A percentile compares a stretch with the other conserved stretches of the same genome.
phyloP scores from a whole-genome alignment of 257 asterid species.

The Galeopsis tetrahit region DNA sequence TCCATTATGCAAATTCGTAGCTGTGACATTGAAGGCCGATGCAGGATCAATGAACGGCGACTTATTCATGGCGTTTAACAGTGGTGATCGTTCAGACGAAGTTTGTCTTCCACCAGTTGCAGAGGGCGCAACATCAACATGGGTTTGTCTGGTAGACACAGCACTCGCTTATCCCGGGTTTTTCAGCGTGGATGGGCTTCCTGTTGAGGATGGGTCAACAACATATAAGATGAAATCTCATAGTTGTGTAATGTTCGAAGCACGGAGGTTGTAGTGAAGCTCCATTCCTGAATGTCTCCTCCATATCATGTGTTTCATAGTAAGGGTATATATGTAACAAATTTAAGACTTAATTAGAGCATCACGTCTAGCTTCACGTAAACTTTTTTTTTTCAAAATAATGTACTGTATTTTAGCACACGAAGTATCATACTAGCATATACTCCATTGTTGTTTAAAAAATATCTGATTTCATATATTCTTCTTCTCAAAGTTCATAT shows the following conservation, averaged over 20 bases:
- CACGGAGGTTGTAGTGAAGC: conserved; percentile 41
- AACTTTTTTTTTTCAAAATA: no score
- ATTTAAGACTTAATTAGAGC: neutral
- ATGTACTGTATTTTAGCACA: no score
- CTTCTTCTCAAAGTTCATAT: no score
- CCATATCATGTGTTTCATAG: conserved; percentile 20
- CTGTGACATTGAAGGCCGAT: conserved; percentile 67
- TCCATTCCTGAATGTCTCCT: conserved; percentile 11
- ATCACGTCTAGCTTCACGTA: no score
- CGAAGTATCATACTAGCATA: no score
- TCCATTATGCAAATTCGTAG: conserved; percentile 62
- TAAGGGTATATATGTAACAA: neutral
- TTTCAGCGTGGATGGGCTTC: conserved; percentile 59
- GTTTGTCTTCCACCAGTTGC: conserved; percentile 63
- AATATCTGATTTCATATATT: no score
- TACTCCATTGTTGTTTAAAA: no score
- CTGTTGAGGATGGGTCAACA: conserved; percentile 44
- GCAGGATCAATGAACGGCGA: conserved; percentile 42
- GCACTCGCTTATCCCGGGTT: conserved; percentile 77
- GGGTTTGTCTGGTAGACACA: conserved; percentile 82
- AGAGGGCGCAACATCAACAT: conserved; percentile 45
- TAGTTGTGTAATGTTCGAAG: conserved; percentile 82
- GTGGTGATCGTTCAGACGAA: conserved; percentile 50
- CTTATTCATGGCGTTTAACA: conserved; percentile 75
- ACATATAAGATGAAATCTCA: conserved; percentile 74